Conservation (phyloP, 768 basidiomycete species). For the Lactifluus volemus region DNA sequence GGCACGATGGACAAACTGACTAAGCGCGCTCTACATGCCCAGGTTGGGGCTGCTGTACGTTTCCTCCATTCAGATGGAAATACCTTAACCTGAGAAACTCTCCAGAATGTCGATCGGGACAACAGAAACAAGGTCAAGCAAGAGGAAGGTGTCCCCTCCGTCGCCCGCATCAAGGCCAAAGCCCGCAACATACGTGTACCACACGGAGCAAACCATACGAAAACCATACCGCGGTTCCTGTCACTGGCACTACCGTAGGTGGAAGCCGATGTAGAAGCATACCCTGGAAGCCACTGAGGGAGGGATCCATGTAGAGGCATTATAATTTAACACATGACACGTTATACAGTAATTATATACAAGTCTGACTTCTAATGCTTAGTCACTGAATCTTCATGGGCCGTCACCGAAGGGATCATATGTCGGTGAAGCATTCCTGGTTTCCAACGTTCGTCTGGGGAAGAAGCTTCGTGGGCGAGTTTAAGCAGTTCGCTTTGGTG, state of each 20-base stretch:
- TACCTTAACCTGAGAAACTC: neutral
- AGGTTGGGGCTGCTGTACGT: conserved; percentile 76
- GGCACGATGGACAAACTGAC: conserved; percentile 80
- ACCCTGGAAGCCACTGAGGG: no score
- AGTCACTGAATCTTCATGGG: no score
- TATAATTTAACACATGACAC: no score
- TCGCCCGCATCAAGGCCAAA: conserved; percentile 70
- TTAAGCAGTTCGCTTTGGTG: no score
- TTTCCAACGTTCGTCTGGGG: no score
- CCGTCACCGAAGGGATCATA: no score
- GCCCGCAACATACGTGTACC: conserved; percentile 37
- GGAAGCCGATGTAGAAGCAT: conserved; percentile 69
- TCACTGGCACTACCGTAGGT: conserved; percentile 30
- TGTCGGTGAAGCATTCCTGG: no score
- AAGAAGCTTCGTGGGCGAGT: no score
- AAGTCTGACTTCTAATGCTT: no score
- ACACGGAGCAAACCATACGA: neutral
- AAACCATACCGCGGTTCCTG: no score
- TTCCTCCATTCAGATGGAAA: neutral
- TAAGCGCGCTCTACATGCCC: conserved; percentile 75
- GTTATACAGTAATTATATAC: no score
- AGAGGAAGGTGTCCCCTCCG: conserved; percentile 69
- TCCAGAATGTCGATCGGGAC: conserved; percentile 74
- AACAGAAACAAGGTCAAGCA: conserved; percentile 85
- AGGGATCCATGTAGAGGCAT: no score